phyloP scores from a whole-genome alignment of 495 filamentous ascomycete genomes.

The Penicillium manginii region DNA sequence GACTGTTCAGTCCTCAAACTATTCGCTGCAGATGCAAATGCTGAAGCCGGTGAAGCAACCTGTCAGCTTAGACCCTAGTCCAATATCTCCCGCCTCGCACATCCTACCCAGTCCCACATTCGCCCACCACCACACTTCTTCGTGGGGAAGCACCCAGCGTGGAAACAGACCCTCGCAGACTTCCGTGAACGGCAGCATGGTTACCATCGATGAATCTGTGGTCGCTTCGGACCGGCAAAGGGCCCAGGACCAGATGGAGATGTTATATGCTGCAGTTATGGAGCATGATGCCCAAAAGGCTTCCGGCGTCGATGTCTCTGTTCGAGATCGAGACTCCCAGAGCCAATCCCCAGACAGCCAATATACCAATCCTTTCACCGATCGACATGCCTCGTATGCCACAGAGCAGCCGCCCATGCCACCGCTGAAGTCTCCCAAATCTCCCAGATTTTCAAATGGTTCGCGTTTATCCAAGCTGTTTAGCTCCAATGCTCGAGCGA shows the following conservation, averaged over 20 bases:
- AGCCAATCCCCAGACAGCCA: conserved; percentile 40
- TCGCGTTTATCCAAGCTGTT: conserved; percentile 53
- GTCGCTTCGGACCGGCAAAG: conserved; percentile 71
- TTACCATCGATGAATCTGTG: conserved; percentile 74
- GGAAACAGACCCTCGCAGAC: conserved; percentile 37
- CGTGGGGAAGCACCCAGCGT: conserved; percentile 48
- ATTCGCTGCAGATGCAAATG: conserved; percentile 64
- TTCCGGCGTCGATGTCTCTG: conserved; percentile 27
- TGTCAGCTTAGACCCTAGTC: conserved; percentile 53
- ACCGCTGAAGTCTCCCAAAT: conserved; percentile 29
- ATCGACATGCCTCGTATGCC: conserved; percentile 27
- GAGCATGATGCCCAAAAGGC: conserved; percentile 79
- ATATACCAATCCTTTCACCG: conserved; percentile 45
- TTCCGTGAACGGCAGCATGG: conserved; percentile 53
- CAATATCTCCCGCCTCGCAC: conserved; percentile 44
- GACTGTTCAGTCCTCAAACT: conserved; percentile 55
- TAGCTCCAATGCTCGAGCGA: conserved; percentile 60
- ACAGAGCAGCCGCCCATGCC: conserved; percentile 23
- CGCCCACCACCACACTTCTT: conserved; percentile 36
- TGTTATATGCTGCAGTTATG: conserved; percentile 90
- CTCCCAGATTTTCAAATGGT: conserved; percentile 33
- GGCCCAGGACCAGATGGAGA: conserved; percentile 80
- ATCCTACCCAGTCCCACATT: conserved; percentile 46
- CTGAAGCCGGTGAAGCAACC: conserved; percentile 56
- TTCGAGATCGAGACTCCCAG: conserved; percentile 26